Evolutionary conservation across 1,139 yeast species (phyloP).

Genomic region (Yamadazyma kanchanaburiensis): DNA sequence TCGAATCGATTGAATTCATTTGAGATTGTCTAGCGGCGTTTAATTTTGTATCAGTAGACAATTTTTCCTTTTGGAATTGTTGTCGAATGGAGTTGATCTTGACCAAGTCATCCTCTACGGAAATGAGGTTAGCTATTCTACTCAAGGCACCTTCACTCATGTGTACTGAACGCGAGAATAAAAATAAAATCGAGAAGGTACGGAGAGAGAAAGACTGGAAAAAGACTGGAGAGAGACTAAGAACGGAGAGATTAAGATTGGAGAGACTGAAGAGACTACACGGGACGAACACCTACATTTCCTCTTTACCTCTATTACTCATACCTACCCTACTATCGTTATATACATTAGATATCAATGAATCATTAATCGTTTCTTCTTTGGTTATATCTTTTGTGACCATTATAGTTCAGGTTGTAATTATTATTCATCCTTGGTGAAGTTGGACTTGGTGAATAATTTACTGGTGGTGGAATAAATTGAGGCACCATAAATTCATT

Average conservation of each 20-base stretch:
- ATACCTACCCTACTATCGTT: conserved; percentile 1
- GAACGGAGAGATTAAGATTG: too few relatives aligned
- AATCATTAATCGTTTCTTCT: conserved; percentile 5
- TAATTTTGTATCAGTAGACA: conserved; percentile 68
- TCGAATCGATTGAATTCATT: conserved; percentile 48
- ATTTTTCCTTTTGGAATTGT: conserved; percentile 65
- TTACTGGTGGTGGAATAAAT: conserved; percentile 27
- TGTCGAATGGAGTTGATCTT: conserved; percentile 53
- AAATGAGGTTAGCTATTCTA: conserved; percentile 42
- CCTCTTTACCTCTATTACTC: too few relatives aligned
- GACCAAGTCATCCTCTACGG: conserved; percentile 55
- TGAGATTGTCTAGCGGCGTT: conserved; percentile 62
- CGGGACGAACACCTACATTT: too few relatives aligned
- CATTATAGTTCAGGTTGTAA: conserved; percentile 4
- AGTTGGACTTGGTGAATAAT: conserved; percentile 16
- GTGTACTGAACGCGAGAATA: too few relatives aligned
- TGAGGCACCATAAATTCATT: conserved; percentile 33
- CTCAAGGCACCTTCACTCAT: conserved; percentile 46
- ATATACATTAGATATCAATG: conserved; percentile 2
- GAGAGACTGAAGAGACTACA: too few relatives aligned
- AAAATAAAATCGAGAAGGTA: too few relatives aligned
- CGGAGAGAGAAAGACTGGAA: too few relatives aligned
- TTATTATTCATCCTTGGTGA: conserved; percentile 15
- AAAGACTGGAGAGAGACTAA: too few relatives aligned
- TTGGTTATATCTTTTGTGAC: conserved; percentile 6